phyloP scores from a whole-genome alignment of 805 yeast genomes.

The Yarrowia divulgata region DNA sequence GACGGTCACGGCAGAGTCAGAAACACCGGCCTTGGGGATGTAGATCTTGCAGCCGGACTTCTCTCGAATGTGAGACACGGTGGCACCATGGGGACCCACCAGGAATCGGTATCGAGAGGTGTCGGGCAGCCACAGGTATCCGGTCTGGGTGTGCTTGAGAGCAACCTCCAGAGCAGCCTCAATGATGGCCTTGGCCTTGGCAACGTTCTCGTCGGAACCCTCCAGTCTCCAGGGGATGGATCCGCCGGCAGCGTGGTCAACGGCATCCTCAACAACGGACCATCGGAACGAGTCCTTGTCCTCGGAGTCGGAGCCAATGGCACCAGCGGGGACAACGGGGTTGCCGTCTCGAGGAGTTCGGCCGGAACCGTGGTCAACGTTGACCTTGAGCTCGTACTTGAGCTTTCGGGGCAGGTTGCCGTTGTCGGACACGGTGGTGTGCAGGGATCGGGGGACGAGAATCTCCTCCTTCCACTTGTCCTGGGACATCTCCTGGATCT shows the following conservation, averaged over 20 bases:
- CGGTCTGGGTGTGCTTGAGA: slow-evolving; percentile 57
- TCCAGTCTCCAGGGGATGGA: slow-evolving; percentile 64
- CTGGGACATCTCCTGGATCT: slow-evolving; percentile 65
- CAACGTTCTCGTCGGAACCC: slow-evolving; percentile 59
- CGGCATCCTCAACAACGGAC: slow-evolving; percentile 53
- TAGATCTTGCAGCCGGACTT: slow-evolving; percentile 64
- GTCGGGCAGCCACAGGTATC: slow-evolving; percentile 68
- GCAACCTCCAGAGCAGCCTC: slow-evolving; percentile 59
- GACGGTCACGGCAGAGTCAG: slow-evolving; percentile 60
- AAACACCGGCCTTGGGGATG: slow-evolving; percentile 64
- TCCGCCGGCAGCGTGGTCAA: slow-evolving; percentile 46
- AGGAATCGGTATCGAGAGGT: slow-evolving; percentile 63
- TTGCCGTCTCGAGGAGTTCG: slow-evolving; percentile 54
- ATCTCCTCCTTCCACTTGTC: slow-evolving; percentile 63
- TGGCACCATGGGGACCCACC: slow-evolving; percentile 79
- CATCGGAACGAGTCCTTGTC: slow-evolving; percentile 54
- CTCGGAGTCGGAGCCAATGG: slow-evolving; percentile 53
- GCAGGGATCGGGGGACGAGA: slow-evolving; percentile 64
- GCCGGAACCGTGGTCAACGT: slow-evolving; percentile 53
- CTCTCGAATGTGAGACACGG: slow-evolving; percentile 66
- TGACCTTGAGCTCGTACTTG: slow-evolving; percentile 61
- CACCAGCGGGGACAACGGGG: slow-evolving; percentile 55
- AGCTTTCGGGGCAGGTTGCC: slow-evolving; percentile 68
- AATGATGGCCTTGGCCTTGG: slow-evolving; percentile 61
- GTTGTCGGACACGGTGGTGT: slow-evolving; percentile 68